These are phyloP conservation scores for Halenospora varia DNA, from an alignment of 495 filamentous ascomycete species.

Conservation along the genomic window DNA sequence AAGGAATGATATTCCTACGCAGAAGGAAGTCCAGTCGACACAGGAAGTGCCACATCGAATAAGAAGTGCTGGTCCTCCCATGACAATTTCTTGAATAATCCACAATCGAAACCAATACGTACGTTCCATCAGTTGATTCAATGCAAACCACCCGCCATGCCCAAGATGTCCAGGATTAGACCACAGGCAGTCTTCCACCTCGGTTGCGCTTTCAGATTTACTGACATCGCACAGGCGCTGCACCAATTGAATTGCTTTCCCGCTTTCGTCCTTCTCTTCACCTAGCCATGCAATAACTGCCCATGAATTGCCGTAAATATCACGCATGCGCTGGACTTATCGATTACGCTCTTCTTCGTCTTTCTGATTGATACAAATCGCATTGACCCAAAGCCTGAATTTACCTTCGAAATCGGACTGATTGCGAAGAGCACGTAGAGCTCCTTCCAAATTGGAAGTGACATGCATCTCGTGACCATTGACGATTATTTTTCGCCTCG, in stretches of 20 bases:
- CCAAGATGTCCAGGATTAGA: slow-evolving; percentile 10
- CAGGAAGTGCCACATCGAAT: slow-evolving; percentile 9
- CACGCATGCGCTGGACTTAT: no score
- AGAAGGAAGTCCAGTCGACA: slow-evolving; percentile 22
- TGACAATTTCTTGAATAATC: slow-evolving; percentile 19
- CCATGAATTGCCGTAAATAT: no score
- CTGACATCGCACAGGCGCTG: no score
- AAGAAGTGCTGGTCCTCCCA: slow-evolving; percentile 2
- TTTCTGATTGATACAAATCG: no score
- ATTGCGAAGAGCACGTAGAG: slow-evolving; percentile 2
- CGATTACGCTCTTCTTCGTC: no score
- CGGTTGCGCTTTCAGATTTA: no score
- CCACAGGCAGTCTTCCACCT: neutral
- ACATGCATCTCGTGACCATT: slow-evolving; percentile 4
- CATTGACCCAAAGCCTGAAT: no score
- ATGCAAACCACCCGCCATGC: slow-evolving; percentile 2
- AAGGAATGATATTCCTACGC: slow-evolving; percentile 10
- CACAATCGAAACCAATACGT: slow-evolving; percentile 16
- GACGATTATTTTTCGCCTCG: slow-evolving; percentile 1
- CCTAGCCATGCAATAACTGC: no score
- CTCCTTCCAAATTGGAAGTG: slow-evolving; percentile 4
- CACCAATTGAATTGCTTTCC: no score
- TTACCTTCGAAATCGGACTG: neutral
- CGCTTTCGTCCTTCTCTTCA: no score
- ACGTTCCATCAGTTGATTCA: slow-evolving; percentile 6